phyloP scores from a whole-genome alignment of 768 basidiomycete species.

The Trametes elegans region DNA sequence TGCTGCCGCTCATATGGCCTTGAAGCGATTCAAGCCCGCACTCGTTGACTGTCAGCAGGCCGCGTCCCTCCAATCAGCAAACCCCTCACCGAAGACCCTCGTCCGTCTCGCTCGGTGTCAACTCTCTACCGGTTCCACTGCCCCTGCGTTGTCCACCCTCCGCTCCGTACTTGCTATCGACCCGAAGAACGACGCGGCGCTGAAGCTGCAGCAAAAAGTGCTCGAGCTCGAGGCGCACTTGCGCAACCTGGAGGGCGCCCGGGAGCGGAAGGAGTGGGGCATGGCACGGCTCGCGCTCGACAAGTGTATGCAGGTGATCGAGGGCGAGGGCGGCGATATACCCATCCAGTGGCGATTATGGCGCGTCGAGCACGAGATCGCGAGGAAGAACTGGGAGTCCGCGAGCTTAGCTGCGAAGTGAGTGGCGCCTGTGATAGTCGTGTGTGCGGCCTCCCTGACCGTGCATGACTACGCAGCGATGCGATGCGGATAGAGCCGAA shows the following conservation, averaged over 20 bases:
- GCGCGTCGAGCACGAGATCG: slow-evolving; percentile 76
- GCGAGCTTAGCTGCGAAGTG: slow-evolving; percentile 75
- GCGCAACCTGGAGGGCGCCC: slow-evolving; percentile 57
- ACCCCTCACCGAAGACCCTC: slow-evolving; percentile 73
- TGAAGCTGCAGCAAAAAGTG: slow-evolving; percentile 61
- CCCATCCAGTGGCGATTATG: slow-evolving; percentile 81
- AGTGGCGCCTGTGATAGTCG: slow-evolving; percentile 27
- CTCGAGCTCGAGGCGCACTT: slow-evolving; percentile 63
- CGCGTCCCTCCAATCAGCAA: slow-evolving; percentile 54
- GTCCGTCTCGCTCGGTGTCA: slow-evolving; percentile 84
- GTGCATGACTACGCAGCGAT: slow-evolving; percentile 45
- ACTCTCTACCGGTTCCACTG: slow-evolving; percentile 69
- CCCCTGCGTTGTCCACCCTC: slow-evolving; percentile 65
- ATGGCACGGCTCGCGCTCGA: slow-evolving; percentile 80
- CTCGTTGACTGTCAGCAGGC: slow-evolving; percentile 80
- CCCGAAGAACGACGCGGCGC: slow-evolving; percentile 55
- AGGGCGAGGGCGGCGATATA: slow-evolving; percentile 71
- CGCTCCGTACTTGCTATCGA: slow-evolving; percentile 61
- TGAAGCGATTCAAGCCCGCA: slow-evolving; percentile 74
- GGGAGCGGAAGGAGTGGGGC: slow-evolving; percentile 65
- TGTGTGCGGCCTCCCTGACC: background rate
- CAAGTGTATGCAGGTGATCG: slow-evolving; percentile 68
- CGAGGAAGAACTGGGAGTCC: slow-evolving; percentile 68
- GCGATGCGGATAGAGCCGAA: slow-evolving; percentile 68
- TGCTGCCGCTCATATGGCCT: slow-evolving; percentile 80